phyloP scores from a whole-genome alignment of 306 rosid genomes.

The Glycine latifolia region DNA sequence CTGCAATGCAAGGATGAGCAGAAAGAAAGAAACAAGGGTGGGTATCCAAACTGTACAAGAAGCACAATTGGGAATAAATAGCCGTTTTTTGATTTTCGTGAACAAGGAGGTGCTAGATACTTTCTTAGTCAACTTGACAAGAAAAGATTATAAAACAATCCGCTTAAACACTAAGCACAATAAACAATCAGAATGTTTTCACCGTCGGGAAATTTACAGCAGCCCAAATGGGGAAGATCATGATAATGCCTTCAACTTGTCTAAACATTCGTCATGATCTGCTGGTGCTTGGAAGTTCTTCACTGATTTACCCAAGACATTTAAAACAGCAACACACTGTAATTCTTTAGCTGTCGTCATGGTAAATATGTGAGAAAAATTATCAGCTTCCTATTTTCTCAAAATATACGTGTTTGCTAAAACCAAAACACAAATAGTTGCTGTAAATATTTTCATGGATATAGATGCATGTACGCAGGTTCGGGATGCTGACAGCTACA shows the following conservation, averaged over 20 bases:
- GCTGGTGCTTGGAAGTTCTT: slow-evolving; percentile 61
- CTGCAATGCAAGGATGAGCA: background rate
- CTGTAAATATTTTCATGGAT: slow-evolving; percentile 12
- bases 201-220: slow-evolving; percentile 25
- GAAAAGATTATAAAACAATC: slow-evolving; percentile 29
- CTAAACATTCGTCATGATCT: slow-evolving; percentile 59
- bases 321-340: slow-evolving; percentile 70
- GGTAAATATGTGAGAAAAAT: slow-evolving; percentile 26
- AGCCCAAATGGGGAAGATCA: slow-evolving; percentile 29
- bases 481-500: background rate
- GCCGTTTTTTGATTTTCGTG: background rate
- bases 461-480: slow-evolving; percentile 23
- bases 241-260: slow-evolving; percentile 49
- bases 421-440: slow-evolving; percentile 12
- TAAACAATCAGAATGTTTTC: slow-evolving; percentile 2
- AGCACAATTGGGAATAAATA: background rate
- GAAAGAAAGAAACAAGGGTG: background rate
- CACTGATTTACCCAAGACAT: slow-evolving; percentile 69
- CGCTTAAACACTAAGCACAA: slow-evolving; percentile 35
- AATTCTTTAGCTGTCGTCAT: slow-evolving; percentile 81
- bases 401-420: slow-evolving; percentile 32
- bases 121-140: slow-evolving; percentile 34
- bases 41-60: background rate
- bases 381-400: slow-evolving; percentile 22
- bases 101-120: slow-evolving; percentile 6